Evolutionary conservation across 805 yeast genomes (phyloP).

Genomic region (Yamadazyma philogaea): DNA sequence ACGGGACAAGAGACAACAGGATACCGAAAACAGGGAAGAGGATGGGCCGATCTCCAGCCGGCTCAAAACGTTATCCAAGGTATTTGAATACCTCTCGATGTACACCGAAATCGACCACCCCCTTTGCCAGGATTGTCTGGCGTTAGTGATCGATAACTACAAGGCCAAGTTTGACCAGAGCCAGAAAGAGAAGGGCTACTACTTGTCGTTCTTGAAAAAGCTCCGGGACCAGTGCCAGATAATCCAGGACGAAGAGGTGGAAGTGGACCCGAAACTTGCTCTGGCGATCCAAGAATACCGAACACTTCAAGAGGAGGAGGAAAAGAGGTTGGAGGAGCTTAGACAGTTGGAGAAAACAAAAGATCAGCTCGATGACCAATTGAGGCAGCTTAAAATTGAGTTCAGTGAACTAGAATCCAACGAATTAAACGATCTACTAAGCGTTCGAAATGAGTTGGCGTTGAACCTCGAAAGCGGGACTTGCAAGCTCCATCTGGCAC

Average conservation of each 20-base stretch:
- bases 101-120: conserved; percentile 80
- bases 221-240: conserved; percentile 39
- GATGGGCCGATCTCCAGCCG: conserved; percentile 40
- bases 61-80: conserved; percentile 52
- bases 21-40: conserved; percentile 9
- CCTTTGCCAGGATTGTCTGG: conserved; percentile 83
- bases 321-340: conserved; percentile 29
- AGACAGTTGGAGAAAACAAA: conserved; percentile 41
- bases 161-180: conserved; percentile 69
- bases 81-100: conserved; percentile 66
- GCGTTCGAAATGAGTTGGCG: conserved; percentile 53
- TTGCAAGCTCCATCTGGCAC: conserved; percentile 59
- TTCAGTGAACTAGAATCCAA: conserved; percentile 29
- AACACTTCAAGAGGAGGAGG: conserved; percentile 38
- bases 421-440: conserved; percentile 47
- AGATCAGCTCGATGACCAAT: conserved; percentile 45
- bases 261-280: conserved; percentile 36
- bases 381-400: conserved; percentile 43
- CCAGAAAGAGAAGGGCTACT: conserved; percentile 74
- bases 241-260: conserved; percentile 12
- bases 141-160: conserved; percentile 57
- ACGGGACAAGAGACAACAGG: conserved; percentile 5
- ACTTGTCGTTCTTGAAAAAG: conserved; percentile 67
- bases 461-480: conserved; percentile 49
- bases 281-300: conserved; percentile 47